Evolutionary conservation across 129 eudicot species (phyloP).

Genomic region (Saussurea involucrata): DNA sequence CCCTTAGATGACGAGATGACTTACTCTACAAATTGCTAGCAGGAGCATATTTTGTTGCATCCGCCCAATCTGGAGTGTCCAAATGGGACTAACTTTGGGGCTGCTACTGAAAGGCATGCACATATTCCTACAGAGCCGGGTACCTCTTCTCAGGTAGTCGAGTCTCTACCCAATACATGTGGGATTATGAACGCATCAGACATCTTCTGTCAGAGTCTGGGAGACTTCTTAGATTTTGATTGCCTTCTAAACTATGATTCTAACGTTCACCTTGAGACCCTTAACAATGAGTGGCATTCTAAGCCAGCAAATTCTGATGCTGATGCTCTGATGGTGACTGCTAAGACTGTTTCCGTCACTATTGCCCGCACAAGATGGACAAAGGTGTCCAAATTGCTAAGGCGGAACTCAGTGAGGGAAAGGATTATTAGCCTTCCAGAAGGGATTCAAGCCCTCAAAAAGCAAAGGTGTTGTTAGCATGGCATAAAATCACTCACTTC

Average conservation of each 20-base stretch:
- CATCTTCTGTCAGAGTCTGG: background rate
- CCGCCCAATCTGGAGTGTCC: background rate
- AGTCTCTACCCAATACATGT: background rate
- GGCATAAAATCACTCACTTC: background rate
- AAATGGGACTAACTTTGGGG: background rate
- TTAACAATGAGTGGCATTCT: conserved; percentile 10
- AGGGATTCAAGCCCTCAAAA: conserved; percentile 26
- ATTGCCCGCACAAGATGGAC: conserved; percentile 24
- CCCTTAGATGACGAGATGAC: conserved; percentile 20
- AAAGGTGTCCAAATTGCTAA: conserved; percentile 13
- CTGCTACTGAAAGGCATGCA: background rate
- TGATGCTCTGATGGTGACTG: background rate
- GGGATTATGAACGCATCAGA: background rate
- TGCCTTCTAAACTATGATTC: background rate
- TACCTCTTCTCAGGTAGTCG: conserved; percentile 4
- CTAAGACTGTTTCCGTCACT: conserved; percentile 4
- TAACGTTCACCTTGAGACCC: conserved; percentile 7
- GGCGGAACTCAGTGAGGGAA: conserved; percentile 21
- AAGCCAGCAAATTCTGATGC: conserved; percentile 15
- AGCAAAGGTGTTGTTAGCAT: conserved; percentile 12
- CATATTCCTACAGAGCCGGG: conserved; percentile 21
- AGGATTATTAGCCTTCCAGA: conserved; percentile 18
- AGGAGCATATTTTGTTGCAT: background rate
- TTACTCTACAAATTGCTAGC: background rate
- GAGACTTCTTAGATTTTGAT: background rate